Evolutionary conservation across 176 grass and related monocot species (phyloP).

Genomic region (Eremochloa ophiuroides): DNA sequence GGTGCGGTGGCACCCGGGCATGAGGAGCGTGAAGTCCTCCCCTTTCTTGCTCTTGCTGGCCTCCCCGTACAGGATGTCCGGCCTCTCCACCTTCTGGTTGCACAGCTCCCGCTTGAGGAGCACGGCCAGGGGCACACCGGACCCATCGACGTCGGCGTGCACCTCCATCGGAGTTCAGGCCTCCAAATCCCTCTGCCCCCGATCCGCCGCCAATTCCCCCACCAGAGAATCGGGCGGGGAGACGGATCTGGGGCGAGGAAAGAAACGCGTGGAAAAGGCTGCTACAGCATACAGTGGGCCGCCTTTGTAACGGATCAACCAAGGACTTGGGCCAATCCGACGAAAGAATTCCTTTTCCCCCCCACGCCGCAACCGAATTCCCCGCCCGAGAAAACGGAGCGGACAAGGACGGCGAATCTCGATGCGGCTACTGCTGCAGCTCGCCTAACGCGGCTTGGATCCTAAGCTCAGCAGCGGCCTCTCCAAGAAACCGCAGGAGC

Average conservation of each 20-base stretch:
- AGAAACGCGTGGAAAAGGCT: slow-evolving; percentile 22
- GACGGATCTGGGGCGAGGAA: slow-evolving; percentile 22
- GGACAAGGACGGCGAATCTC: slow-evolving; percentile 9
- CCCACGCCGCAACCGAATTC: not conserved
- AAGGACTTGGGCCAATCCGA: slow-evolving; percentile 3
- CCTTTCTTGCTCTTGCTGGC: slow-evolving; percentile 92
- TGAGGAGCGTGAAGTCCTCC: slow-evolving; percentile 84
- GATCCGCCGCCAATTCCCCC: slow-evolving; percentile 4
- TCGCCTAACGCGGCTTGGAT: slow-evolving; percentile 21
- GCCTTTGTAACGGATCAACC: not conserved
- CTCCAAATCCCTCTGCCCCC: slow-evolving; percentile 1
- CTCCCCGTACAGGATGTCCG: slow-evolving; percentile 76
- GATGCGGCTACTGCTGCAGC: not conserved
- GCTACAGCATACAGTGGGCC: not conserved
- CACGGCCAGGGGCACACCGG: slow-evolving; percentile 78
- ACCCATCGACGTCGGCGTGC: slow-evolving; percentile 51
- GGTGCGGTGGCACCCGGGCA: slow-evolving; percentile 47
- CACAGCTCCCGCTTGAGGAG: slow-evolving; percentile 86
- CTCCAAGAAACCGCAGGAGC: slow-evolving; percentile 5
- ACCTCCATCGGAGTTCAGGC: slow-evolving; percentile 27
- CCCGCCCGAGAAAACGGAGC: slow-evolving; percentile 4
- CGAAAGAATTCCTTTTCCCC: not conserved
- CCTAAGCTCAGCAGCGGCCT: not conserved
- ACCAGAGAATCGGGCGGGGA: not conserved
- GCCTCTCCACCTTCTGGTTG: slow-evolving; percentile 85